Evolutionary conservation across 2,329 filamentous ascomycete species (phyloP).

Genomic region (Fusarium sp.): DNA sequence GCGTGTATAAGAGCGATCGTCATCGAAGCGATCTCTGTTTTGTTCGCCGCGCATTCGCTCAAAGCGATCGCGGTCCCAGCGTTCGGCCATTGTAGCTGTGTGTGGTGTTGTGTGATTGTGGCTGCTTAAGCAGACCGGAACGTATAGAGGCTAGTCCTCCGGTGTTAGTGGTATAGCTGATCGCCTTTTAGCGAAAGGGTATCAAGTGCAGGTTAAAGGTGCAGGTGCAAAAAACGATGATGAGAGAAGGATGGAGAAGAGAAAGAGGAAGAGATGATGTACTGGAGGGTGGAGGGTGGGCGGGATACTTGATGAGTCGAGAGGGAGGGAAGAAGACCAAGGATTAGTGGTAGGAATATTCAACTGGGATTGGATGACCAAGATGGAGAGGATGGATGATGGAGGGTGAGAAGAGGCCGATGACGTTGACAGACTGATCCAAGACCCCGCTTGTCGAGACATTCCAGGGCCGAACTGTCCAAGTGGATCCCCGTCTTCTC

Average conservation of each 20-base stretch:
- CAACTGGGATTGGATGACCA: constrained; percentile 23
- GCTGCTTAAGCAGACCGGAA: constrained; percentile 16
- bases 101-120: constrained; percentile 2
- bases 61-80: constrained; percentile 67
- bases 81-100: constrained; percentile 45
- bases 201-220: constrained; percentile 4
- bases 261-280: constrained; percentile 14
- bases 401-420: constrained; percentile 35
- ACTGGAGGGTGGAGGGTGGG: constrained; percentile 38
- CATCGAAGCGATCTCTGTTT: constrained; percentile 63
- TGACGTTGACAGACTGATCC: constrained; percentile 40
- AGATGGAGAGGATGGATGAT: constrained; percentile 26
- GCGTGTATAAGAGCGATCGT: constrained; percentile 58
- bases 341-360: constrained; percentile 20
- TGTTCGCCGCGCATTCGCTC: constrained; percentile 52
- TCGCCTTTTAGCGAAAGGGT: constrained; percentile 7
- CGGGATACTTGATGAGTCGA: constrained; percentile 37
- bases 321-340: constrained; percentile 11
- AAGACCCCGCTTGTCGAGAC: constrained; percentile 35
- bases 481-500: constrained; percentile 5
- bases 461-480: constrained; percentile 34
- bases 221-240: not conserved
- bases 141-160: constrained; percentile 20
- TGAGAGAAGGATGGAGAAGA: constrained; percentile 10
- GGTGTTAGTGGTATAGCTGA: constrained; percentile 9